These are phyloP conservation scores for Didymella keratinophila DNA, from an alignment of 2,329 filamentous ascomycete genomes.

Conservation along the genomic window DNA sequence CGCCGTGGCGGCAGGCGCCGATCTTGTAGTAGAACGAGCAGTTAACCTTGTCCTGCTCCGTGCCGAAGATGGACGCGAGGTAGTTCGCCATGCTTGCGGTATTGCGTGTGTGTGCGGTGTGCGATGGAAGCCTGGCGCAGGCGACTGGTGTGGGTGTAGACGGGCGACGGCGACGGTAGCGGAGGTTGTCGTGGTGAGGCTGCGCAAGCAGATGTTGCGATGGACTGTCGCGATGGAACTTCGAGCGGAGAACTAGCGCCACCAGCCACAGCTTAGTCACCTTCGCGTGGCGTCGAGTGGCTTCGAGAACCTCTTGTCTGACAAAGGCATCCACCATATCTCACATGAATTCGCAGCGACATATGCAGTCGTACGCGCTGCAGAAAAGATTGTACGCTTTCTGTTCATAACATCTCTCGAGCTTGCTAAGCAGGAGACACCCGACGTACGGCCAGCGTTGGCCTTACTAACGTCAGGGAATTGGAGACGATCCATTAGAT, in stretches of 20 bases:
- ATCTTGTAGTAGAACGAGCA: conserved; percentile 99
- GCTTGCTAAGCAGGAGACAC: neutral
- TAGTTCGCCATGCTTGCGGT: conserved; percentile 84
- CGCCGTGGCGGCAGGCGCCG: conserved; percentile 96
- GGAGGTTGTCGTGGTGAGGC: conserved; percentile 15
- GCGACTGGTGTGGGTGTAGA: neutral
- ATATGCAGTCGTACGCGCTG: neutral
- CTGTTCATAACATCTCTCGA: neutral
- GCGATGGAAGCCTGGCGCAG: neutral
- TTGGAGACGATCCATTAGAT: conserved; percentile 42
- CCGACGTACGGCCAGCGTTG: neutral
- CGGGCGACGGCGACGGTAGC: conserved; percentile 4
- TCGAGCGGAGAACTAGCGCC: conserved; percentile 22
- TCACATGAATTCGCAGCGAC: neutral
- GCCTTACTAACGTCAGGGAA: conserved; percentile 34
- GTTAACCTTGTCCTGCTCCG: conserved; percentile 98
- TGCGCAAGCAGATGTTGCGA: conserved; percentile 29
- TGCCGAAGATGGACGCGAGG: conserved; percentile 98
- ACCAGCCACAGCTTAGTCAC: conserved; percentile 15
- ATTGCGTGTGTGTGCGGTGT: neutral
- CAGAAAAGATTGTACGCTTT: neutral
- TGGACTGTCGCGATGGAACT: conserved; percentile 22
- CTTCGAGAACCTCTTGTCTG: conserved; percentile 14
- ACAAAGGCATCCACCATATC: neutral
- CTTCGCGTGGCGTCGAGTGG: conserved; percentile 18